Evolutionary conservation across 2,329 filamentous ascomycete genomes (phyloP).

Genomic region (Trichoderma asperellum): DNA sequence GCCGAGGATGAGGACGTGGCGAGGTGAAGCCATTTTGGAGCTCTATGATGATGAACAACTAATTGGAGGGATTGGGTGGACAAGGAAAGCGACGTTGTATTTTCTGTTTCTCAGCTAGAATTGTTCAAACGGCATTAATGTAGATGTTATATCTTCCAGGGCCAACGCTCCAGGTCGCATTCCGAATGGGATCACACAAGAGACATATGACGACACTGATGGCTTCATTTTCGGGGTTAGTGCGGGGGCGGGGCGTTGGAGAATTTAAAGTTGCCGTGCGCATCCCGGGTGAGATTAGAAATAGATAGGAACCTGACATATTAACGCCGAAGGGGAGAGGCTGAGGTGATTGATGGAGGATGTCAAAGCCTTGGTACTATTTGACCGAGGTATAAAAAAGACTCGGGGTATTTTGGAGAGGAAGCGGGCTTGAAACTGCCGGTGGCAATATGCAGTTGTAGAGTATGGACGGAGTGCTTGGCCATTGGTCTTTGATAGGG

Average conservation of each 20-base stretch:
- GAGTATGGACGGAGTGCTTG: too few species aligned
- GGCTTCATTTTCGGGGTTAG: not conserved
- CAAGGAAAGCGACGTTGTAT: not conserved
- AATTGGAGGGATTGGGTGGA: too few species aligned
- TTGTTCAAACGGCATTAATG: not conserved
- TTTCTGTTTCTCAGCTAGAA: not conserved
- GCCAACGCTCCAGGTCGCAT: not conserved
- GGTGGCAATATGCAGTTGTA: too few species aligned
- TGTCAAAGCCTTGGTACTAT: not conserved
- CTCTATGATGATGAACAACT: not conserved
- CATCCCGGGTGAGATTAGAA: not conserved
- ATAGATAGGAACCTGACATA: not conserved
- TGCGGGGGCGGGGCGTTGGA: not conserved
- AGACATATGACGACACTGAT: constrained; percentile 15
- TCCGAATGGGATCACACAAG: constrained; percentile 17
- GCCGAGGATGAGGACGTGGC: constrained; percentile 72
- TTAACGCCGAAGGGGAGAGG: not conserved
- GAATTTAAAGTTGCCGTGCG: not conserved
- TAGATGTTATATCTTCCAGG: not conserved
- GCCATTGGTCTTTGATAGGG: too few species aligned
- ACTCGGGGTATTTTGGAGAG: not conserved
- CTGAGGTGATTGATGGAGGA: not conserved
- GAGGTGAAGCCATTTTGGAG: constrained; percentile 32
- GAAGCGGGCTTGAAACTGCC: not conserved
- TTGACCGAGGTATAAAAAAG: not conserved